Conservation (phyloP, 78 protist genomes). For the Dictyostelium firmibasis region DNA sequence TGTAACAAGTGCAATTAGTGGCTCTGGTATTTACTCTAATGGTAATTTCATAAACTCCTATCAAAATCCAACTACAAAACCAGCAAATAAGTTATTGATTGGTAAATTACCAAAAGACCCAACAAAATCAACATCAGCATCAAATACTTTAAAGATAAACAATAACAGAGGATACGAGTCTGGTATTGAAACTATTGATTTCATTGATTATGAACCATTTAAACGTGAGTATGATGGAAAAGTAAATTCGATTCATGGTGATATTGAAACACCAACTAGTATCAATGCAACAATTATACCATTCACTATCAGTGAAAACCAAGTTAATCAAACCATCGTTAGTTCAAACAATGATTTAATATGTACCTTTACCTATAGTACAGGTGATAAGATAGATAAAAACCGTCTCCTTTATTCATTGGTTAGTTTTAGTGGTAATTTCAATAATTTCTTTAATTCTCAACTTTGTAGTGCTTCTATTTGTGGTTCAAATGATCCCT, state of each 20-base stretch:
- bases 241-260: background rate
- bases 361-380: background rate
- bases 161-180: too few relatives aligned
- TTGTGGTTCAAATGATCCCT: background rate
- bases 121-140: background rate
- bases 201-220: background rate
- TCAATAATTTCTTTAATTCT: background rate
- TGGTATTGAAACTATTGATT: too few relatives aligned
- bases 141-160: background rate
- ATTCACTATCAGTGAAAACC: background rate
- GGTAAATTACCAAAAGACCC: constrained; percentile 26
- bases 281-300: constrained; percentile 1
- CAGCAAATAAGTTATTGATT: background rate
- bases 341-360: background rate
- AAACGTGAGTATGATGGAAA: background rate
- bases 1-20: background rate
- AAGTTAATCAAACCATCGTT: background rate
- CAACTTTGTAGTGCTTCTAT: constrained; percentile 17
- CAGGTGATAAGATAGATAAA: background rate
- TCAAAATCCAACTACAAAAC: constrained; percentile 1
- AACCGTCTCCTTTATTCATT: background rate
- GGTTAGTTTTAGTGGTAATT: background rate
- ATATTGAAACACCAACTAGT: background rate
- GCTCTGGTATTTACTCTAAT: constrained; percentile 30
- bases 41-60: background rate